Base-by-base conservation (phyloP, 257 asterid species). In the Fraxinus excelsior region DNA sequence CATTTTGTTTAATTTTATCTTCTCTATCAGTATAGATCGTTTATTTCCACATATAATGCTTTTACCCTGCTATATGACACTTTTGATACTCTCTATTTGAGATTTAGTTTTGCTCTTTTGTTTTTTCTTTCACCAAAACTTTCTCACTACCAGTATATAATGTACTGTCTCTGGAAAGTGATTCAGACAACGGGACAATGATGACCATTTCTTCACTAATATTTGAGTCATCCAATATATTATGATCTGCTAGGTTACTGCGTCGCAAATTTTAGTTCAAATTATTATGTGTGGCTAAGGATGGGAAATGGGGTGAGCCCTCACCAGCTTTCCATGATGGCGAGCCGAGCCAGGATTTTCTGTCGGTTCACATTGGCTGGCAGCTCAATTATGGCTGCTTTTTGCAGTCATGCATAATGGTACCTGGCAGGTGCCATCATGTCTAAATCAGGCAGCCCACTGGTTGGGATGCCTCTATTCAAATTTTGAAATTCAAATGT, bases 1-100 rank as follows among this genome's bases (percentile, higher is more conserved):
- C 21, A 51, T 68, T 67, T 29, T 74, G 74, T 66, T 70, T 44
- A 66, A 25, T 60, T 58, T 58, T 75, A 60, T 21, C 32, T 34
- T 68, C 66, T 51, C 40, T 31, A 31, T 31, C 42, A 23, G 37
- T 44, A 29, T 35, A 35, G 26, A 51, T 14, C 42, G 56, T 38
- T 62, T 56, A n/a, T 40, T 14, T 40, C 23, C 3, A 58, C 26
- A 49, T 56, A 26, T 28, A 2, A 16, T 26, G 34, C 7, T 65
- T 9, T 53, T 29, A 5, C 25, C 1, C 18, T 66, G 67, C 3
- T 62, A 23, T 25, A 25, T 8, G 19, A 26, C 32, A 25, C 32
- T 25, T 31, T 60, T 10, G 2, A 25, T 25, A 62, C 68, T 23
- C 11, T 53, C 14, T 11, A 6, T 62, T 60, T 26, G 16, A 26